phyloP scores from a whole-genome alignment of 2,329 filamentous ascomycete genomes.

The Dactylonectria macrodidyma region DNA sequence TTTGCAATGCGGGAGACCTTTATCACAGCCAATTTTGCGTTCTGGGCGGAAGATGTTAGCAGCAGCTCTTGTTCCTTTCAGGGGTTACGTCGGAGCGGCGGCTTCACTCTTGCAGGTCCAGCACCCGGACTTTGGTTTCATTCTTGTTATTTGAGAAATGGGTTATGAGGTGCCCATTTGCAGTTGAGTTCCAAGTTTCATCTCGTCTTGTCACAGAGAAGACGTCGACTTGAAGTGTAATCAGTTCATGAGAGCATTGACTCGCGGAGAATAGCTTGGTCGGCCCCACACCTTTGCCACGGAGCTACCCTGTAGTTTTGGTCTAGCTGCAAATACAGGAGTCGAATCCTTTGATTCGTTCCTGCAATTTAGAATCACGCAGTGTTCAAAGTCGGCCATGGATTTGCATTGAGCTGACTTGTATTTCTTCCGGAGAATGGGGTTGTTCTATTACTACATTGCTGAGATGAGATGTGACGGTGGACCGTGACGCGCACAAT shows the following conservation, averaged over 20 bases:
- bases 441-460: neutral
- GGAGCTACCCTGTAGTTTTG: neutral
- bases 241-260: neutral
- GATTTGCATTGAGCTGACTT: neutral
- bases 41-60: slow-evolving; percentile 47
- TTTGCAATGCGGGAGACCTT: slow-evolving; percentile 57
- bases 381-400: neutral
- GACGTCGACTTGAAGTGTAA: neutral
- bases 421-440: neutral
- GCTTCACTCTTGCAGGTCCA: slow-evolving; percentile 36
- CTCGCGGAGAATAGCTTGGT: neutral
- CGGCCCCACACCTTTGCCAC: neutral
- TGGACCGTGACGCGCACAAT: no score
- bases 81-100: neutral
- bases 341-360: no score
- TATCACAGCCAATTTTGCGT: slow-evolving; percentile 65
- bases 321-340: neutral
- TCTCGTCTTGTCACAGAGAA: neutral
- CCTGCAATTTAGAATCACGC: neutral
- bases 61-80: neutral
- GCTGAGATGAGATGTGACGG: no score
- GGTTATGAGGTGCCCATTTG: no score
- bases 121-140: slow-evolving; percentile 28
- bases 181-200: neutral
- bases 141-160: neutral